Conservation (phyloP, 805 yeast genomes). For the Candida railenensis region DNA sequence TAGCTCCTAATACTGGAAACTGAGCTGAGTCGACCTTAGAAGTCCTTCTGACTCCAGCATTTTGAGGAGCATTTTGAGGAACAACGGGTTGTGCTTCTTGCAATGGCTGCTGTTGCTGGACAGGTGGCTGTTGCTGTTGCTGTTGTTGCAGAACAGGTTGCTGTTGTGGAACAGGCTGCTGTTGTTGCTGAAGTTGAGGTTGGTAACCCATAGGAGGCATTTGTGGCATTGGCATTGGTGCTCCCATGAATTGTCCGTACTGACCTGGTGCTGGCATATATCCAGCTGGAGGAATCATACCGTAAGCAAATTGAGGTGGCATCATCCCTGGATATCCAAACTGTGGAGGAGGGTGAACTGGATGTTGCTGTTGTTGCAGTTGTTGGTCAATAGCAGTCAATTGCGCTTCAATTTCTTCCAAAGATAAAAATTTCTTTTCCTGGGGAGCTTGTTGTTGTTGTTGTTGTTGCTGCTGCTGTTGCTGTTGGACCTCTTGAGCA, state of each 20-base stretch:
- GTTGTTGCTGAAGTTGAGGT: slow-evolving; percentile 11
- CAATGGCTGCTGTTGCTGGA: slow-evolving; percentile 9
- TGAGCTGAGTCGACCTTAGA: slow-evolving; percentile 39
- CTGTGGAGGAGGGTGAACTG: slow-evolving; percentile 27
- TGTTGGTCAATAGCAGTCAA: slow-evolving; percentile 46
- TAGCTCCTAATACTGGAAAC: slow-evolving; percentile 55
- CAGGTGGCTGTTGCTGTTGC: slow-evolving; percentile 9
- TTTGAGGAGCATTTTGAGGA: slow-evolving; percentile 10
- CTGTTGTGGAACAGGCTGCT: slow-evolving; percentile 8
- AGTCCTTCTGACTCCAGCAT: slow-evolving; percentile 9
- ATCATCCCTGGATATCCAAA: slow-evolving; percentile 34
- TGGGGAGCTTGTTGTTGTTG: slow-evolving; percentile 9
- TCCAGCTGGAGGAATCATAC: slow-evolving; percentile 42
- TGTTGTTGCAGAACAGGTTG: slow-evolving; percentile 13
- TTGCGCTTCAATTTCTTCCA: slow-evolving; percentile 85
- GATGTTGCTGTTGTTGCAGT: slow-evolving; percentile 17
- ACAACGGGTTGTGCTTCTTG: slow-evolving; percentile 8
- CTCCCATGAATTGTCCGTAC: slow-evolving; percentile 31
- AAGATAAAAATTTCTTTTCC: slow-evolving; percentile 56
- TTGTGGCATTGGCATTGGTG: slow-evolving; percentile 23
- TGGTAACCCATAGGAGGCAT: slow-evolving; percentile 20
- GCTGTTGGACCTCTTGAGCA: slow-evolving; percentile 2
- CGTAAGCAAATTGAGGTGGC: slow-evolving; percentile 35
- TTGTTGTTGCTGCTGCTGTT: slow-evolving; percentile 11
- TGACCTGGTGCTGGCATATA: slow-evolving; percentile 36